Evolutionary conservation across 176 grass and related monocot species (phyloP).

Genomic region (Cocos nucifera): DNA sequence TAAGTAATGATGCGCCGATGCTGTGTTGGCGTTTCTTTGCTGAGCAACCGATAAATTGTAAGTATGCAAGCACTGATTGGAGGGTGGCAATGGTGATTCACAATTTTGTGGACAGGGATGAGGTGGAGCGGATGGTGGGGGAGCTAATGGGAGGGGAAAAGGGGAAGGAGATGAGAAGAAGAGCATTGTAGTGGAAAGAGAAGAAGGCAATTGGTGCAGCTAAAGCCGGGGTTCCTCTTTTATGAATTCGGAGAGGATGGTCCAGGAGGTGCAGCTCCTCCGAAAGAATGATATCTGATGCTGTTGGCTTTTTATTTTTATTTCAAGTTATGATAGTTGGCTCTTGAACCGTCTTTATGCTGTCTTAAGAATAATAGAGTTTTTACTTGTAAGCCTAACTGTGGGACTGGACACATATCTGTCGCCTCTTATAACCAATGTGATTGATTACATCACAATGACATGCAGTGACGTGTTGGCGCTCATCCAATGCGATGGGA

Average conservation of each 20-base stretch:
- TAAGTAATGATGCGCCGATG: too few species aligned
- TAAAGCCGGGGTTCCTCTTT: neutral
- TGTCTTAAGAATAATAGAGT: too few species aligned
- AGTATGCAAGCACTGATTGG: constrained; percentile 10
- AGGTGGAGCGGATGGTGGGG: constrained; percentile 1
- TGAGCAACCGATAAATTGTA: constrained; percentile 11
- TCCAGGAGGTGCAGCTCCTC: neutral
- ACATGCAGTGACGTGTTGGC: too few species aligned
- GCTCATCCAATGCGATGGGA: too few species aligned
- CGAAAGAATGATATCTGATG: too few species aligned
- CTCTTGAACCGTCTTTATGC: too few species aligned
- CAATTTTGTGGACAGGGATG: constrained; percentile 3
- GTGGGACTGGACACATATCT: too few species aligned
- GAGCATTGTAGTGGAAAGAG: neutral
- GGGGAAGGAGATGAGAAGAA: constrained; percentile 11
- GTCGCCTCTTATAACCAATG: too few species aligned
- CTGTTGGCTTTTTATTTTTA: too few species aligned
- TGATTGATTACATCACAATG: too few species aligned
- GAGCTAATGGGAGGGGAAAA: constrained; percentile 10
- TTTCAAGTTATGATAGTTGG: too few species aligned
- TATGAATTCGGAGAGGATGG: neutral
- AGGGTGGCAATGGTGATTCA: constrained; percentile 9
- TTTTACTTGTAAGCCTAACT: too few species aligned
- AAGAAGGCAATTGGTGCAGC: neutral
- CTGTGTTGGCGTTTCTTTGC: constrained; percentile 15